phyloP scores from a whole-genome alignment of 176 grass and related monocot species.

The Luzula sylvatica region DNA sequence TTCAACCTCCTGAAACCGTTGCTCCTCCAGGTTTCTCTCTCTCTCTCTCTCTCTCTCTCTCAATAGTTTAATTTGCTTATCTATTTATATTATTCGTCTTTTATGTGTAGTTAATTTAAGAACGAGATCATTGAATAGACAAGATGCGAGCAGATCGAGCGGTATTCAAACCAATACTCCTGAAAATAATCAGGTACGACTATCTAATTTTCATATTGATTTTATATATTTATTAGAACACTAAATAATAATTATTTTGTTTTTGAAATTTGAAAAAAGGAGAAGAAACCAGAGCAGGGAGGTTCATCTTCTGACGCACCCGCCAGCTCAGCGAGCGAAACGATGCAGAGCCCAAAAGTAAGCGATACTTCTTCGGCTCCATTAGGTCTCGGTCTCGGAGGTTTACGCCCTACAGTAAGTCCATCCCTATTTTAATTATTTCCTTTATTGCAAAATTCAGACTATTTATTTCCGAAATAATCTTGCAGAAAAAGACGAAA shows the following conservation, averaged over 20 bases:
- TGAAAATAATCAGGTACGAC: neutral
- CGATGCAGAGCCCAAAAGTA: constrained; percentile 33
- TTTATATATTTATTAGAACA: neutral
- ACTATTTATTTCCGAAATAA: constrained; percentile 11
- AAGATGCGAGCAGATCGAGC: constrained; percentile 12
- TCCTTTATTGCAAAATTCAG: neutral
- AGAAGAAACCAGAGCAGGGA: neutral
- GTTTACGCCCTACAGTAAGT: constrained; percentile 72
- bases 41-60: constrained; percentile 2
- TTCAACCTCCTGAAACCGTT: constrained; percentile 1
- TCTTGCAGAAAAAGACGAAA: constrained; percentile 38
- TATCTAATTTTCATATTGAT: neutral
- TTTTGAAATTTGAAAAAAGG: neutral
- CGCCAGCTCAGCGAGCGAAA: constrained; percentile 28
- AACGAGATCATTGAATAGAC: constrained; percentile 6
- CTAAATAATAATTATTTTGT: too few relatives aligned
- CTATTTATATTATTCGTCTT: too few relatives aligned
- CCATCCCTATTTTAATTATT: constrained; percentile 4
- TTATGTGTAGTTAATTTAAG: constrained; percentile 16
- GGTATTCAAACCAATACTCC: neutral
- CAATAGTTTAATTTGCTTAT: too few relatives aligned
- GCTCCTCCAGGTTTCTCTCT: constrained; percentile 9
- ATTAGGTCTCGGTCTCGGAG: constrained; percentile 63
- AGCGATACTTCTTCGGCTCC: constrained; percentile 36
- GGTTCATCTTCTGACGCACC: constrained; percentile 13